Evolutionary conservation across 192 early-diverging fungal genomes (phyloP), one percentile per base, ranked within the genome.

Genomic region (Backusella tuberculispora): DNA sequence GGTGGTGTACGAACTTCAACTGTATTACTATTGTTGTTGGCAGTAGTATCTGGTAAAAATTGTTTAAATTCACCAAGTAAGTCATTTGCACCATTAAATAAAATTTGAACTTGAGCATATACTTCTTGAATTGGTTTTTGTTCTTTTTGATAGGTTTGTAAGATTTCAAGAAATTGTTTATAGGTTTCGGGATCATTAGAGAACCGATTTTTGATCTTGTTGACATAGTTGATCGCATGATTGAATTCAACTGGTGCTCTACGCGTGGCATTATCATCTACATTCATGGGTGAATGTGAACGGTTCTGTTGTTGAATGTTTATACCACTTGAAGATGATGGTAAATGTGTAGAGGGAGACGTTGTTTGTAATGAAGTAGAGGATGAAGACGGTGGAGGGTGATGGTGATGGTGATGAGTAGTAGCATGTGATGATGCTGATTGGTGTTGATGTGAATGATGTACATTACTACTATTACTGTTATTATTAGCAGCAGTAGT

Each of bases 171-270:
- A 74, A 99, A 99, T 79, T 96, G 94, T 76, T 96, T 95, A 83
- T 99, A 99, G 15, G 90, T 95, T 37, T 99, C 97, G 2, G 96
- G 98, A 77, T 98, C 92, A 42, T 88, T 89, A 5, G 89, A 81
- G 81, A 97, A 99, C 12, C 97, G 93, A 76, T 93, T 97, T 90
- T 99, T 99, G 78, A 99, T 98, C 82, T 98, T 98, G 86, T 99
- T 99, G 15, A 99, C 98, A 80, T 98, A 99, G 79, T 94, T 98
- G 53, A 99, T 99, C 15, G 98, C 98, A 75, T 99, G 96, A 71
- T 95, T 93, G 79, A 99, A 99, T 78, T 99, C 98, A 6, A 99
- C 91, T 0, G 96, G 96, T 12, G 88, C 87, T 43, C 87, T 84
- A 68, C 89, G 88, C 14, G 29, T 37, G 15, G 43, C 63, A 5